These are phyloP conservation scores for Scenedesmus sp. DNA, from an alignment of 163 green algal genomes.

Conservation along the genomic window DNA sequence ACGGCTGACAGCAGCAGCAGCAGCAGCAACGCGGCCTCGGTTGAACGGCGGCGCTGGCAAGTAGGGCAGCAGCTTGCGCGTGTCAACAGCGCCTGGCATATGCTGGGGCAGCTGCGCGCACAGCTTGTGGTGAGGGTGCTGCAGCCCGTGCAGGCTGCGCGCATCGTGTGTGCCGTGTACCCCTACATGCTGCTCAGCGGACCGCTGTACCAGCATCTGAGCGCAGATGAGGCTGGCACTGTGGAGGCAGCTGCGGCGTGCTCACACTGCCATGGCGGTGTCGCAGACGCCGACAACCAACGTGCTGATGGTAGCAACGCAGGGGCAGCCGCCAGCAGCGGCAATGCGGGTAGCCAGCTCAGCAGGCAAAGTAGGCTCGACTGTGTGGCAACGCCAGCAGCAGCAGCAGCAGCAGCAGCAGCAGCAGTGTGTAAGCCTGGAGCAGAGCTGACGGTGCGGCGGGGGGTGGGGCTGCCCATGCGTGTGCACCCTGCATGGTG, in stretches of 20 bases:
- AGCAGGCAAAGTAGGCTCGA: neutral
- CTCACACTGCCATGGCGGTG: neutral
- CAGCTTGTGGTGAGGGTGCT: slow-evolving; percentile 12
- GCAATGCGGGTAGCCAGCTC: neutral
- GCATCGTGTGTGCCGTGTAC: neutral
- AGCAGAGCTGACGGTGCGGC: neutral
- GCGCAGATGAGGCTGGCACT: neutral
- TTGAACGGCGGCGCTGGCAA: neutral
- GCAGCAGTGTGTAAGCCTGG: neutral
- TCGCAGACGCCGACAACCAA: neutral
- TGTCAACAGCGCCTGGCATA: neutral
- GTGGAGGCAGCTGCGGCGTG: neutral
- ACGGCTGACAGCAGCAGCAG: neutral
- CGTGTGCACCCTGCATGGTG: neutral
- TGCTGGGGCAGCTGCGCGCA: neutral
- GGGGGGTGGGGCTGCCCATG: neutral
- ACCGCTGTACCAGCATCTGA: neutral
- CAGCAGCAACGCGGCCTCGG: neutral
- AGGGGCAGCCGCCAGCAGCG: neutral
- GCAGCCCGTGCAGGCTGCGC: slow-evolving; percentile 7
- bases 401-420: neutral
- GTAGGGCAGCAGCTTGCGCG: slow-evolving; percentile 9
- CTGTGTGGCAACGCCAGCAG: too few species aligned
- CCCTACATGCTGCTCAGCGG: slow-evolving; percentile 25
- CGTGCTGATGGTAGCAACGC: neutral